Base-by-base conservation (phyloP, 768 basidiomycete genomes). In the Russula virescens region DNA sequence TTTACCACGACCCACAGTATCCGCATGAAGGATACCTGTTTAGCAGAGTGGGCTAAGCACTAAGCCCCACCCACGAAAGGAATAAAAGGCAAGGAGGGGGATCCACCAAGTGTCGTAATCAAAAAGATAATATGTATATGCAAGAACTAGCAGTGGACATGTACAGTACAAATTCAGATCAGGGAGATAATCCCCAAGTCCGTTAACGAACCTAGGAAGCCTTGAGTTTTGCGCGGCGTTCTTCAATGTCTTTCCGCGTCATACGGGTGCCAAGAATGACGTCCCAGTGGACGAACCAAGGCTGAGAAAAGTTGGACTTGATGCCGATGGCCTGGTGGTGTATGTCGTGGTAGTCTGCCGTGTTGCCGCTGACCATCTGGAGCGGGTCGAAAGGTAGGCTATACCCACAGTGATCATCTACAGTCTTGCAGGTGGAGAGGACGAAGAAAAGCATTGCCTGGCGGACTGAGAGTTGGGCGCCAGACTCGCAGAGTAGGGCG, bases 221-320 rank as follows among this genome's bases (percentile, higher is more conserved):
- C n/a, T 66, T 67, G 14, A 38, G 28, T 42, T 66, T 66, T 6
- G 45, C 10, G 19, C 62, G 56, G 38, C 85, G 83, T 47, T 70
- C 73, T 63, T 83, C 81, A 52, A 89, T 79, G 49, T 90, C 86
- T 64, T 79, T 70, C 26, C 89, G 80, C 4, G 88, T 89, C 86
- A 92, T 84, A 45, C 88, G 81, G 16, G 95, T 97, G 47, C 91
- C 89, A 58, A 97, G 79, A 26, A 97, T 71, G 10, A 75, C 75
- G 71, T 98, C 95, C 94, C 94, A 98, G 69, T 96, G 94, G 48
- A 95, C 78, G 73, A 95, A 99, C 79, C 94, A 98, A 0, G 95
- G 95, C 70, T 98, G 95, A 1, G 90, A 81, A 71, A 94, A 99
- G 71, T 99, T 99, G 47, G 86, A 88, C 75, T 98, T 98, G 77